Evolutionary conservation across 2,329 filamentous ascomycete genomes (phyloP), one percentile per base, ranked within the genome.

Genomic region (Epichloe amarillans): DNA sequence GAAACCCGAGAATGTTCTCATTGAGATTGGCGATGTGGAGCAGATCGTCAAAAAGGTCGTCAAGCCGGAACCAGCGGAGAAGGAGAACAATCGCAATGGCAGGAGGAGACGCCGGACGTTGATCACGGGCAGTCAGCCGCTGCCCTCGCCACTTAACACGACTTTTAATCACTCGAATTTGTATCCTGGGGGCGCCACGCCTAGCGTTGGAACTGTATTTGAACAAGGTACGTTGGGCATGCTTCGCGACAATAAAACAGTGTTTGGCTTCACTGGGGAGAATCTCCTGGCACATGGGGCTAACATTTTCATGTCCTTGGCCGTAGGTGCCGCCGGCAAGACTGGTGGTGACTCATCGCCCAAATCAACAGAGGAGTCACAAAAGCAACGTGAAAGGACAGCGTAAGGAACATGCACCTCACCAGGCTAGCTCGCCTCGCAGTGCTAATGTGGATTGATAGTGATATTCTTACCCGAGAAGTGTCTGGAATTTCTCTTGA

Each of bases 21-120:
- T 98, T 65, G 93, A 98, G 70, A 97, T 98, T 63, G 93, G 93
- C 58, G 93, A 98, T 61, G 93, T 98, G 47, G 93, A 98, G 72
- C 88, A 97, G 68, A 97, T 97, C 55, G 93, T 98, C 52, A 91
- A 95, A 70, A 89, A 87, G 54, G 91, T 94, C 56, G 91, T 98
- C 50, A 91, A 95, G 69, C 87, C 83, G 55, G 86, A 93, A 47
- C 62, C 70, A 50, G 64, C 61, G 51, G 84, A 86, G 54, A 93
- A 93, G 67, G 88, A 94, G 64, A 89, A 90, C 65, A 89, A 95
- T 63, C 80, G 90, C 57, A 97, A 96, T 67, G 91, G 93, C 49
- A 80, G 93, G 54, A 79, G 93, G 67, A 81, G 93, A 67, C 79
- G 93, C 66, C 79, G 93, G 62, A 98, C 93, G 2, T 78, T 98